These are phyloP conservation scores for Pythium apleroticum DNA, from an alignment of 352 stramenopile species.

Conservation along the genomic window DNA sequence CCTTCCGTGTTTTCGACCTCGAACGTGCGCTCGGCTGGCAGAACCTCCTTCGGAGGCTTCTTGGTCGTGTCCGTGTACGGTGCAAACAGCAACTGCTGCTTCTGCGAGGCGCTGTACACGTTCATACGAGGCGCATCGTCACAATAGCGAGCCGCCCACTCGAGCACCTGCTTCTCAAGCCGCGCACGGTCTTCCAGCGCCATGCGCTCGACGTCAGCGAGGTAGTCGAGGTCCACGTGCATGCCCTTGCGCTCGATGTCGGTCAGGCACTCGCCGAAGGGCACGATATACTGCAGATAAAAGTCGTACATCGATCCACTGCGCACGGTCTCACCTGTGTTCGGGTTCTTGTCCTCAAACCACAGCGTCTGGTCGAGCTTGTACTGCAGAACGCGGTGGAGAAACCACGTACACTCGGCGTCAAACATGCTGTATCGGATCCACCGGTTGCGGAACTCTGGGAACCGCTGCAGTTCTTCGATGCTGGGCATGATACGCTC, in stretches of 20 bases:
- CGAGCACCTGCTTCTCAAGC: constrained; percentile 83
- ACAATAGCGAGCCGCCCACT: constrained; percentile 93
- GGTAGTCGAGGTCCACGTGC: constrained; percentile 88
- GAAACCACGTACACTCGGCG: constrained; percentile 95
- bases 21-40: constrained; percentile 68
- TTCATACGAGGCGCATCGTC: constrained; percentile 96
- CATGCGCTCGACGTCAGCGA: constrained; percentile 89
- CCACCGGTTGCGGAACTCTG: constrained; percentile 90
- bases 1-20: constrained; percentile 83
- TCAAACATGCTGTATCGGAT: constrained; percentile 98
- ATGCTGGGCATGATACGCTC: constrained; percentile 75
- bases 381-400: constrained; percentile 90
- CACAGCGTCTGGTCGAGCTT: constrained; percentile 91
- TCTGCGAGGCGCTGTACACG: constrained; percentile 91
- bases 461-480: constrained; percentile 82
- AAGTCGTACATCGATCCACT: constrained; percentile 94
- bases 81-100: constrained; percentile 97
- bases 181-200: constrained; percentile 88
- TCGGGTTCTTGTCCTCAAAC: constrained; percentile 49
- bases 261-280: constrained; percentile 98
- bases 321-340: constrained; percentile 21
- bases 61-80: constrained; percentile 76
- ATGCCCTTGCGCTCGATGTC: constrained; percentile 97
- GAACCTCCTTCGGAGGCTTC: constrained; percentile 58
- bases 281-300: constrained; percentile 95